Evolutionary conservation across 2,329 filamentous ascomycete genomes (phyloP), one percentile per base, ranked within the genome.

Genomic region (Trichoderma asperellum): DNA sequence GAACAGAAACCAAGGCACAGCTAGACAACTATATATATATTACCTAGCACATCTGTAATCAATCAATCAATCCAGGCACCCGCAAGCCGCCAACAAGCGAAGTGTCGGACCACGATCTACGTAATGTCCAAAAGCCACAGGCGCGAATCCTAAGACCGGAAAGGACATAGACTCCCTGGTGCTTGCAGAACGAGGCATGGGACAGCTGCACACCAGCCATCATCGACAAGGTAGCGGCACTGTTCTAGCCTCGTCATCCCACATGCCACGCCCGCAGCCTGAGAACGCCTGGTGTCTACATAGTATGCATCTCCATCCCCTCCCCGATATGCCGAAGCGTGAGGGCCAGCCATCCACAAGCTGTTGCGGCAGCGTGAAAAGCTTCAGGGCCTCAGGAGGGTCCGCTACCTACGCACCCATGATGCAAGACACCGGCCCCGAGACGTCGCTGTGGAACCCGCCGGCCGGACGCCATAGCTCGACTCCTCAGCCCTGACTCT

Each of bases 301-400:
- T 24, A 24, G 34, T 40, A 21, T 47, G 18, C 43, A 47, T 47
- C 43, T 47, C 18, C 43, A 12, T 8, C 49, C 53, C 63, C 55
- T 67, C 63, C 63, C 63, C 63, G 53, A 67, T 55, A 58, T 67
- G 63, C 63, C 55, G 63, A 59, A 52, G n/a, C n/a, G n/a, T n/a
- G n/a, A 43, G n/a, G 34, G 37, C 35, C 12, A n/a, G 35, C 40
- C 57, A 29, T 27, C 57, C 35, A 43, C 18, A 21, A 52, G 53
- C 27, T 32, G 49, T 40, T 53, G 40, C 32, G n/a, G 34, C 29
- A 49, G 47, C 29, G 37, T 24, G n/a, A 37, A 37, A 40, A 68
- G 66, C 66, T 68, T 61, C 40, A 40, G 16, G 65, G 66, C 66
- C 62, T 53, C 32, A 40, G 10, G 65, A 62, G 58, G 65, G 58